phyloP scores from a whole-genome alignment of 345 rosid species.

The Eucalyptus microcorys region DNA sequence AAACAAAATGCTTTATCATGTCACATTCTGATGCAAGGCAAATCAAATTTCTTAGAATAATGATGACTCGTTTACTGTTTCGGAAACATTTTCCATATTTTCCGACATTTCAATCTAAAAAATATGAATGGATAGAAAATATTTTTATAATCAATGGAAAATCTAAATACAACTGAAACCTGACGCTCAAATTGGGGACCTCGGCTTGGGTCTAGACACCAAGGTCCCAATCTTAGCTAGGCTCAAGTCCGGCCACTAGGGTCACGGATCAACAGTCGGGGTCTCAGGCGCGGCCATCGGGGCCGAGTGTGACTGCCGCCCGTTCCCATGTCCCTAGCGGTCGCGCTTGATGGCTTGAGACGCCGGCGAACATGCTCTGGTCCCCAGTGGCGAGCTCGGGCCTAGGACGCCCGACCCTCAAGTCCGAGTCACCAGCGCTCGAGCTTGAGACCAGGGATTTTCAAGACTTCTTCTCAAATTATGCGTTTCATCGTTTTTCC shows the following conservation, averaged over 20 bases:
- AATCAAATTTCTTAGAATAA: neutral
- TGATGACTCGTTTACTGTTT: neutral
- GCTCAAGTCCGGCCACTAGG: neutral
- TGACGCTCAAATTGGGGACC: too few relatives aligned
- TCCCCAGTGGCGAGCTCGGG: neutral
- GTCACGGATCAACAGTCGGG: neutral
- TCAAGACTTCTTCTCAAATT: neutral
- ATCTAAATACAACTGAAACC: neutral
- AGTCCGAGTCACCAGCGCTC: neutral
- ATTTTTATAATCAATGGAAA: neutral
- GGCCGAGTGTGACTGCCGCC: neutral
- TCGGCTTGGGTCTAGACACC: neutral
- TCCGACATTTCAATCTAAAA: accelerated
- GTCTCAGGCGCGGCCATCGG: neutral
- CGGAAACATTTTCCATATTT: neutral
- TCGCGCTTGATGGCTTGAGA: neutral
- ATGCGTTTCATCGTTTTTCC: neutral
- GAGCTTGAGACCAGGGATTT: neutral
- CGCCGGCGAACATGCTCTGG: neutral
- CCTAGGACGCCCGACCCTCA: neutral
- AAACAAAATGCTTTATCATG: neutral
- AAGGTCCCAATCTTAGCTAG: neutral
- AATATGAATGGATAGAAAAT: too few relatives aligned
- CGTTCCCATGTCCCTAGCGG: neutral
- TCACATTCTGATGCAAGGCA: neutral